Percentiles rank a stretch among this genome's conserved stretches.
Conservation (phyloP, 306 rosid species). For the Leucaena leucocephala region DNA sequence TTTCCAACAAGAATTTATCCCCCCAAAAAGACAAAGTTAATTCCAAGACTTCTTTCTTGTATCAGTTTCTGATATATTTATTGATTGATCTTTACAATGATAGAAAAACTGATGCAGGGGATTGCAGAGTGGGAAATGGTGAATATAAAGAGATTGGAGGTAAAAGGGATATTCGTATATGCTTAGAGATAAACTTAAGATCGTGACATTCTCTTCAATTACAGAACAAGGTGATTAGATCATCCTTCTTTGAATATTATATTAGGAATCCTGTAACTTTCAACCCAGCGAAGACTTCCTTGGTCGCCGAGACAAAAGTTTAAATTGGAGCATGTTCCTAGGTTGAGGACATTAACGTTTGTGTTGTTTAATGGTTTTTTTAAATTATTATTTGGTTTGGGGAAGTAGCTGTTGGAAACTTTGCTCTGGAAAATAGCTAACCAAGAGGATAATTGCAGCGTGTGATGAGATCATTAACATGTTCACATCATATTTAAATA, state of each 20-base stretch:
- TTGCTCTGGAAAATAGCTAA: too few relatives aligned
- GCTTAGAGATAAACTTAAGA: slow-evolving; percentile 30
- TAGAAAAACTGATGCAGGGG: slow-evolving; percentile 2
- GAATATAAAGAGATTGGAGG: slow-evolving; percentile 19
- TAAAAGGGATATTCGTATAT: slow-evolving; percentile 59
- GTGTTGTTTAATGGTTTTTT: too few relatives aligned
- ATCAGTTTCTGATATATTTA: slow-evolving; percentile 6
- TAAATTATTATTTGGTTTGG: too few relatives aligned
- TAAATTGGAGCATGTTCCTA: slow-evolving; percentile 10
- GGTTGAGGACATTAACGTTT: background rate
- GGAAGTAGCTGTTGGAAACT: too few relatives aligned
- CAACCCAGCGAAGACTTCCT: slow-evolving; percentile 20
- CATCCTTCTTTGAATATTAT: slow-evolving; percentile 34
- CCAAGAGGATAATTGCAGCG: too few relatives aligned
- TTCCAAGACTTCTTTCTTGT: too few relatives aligned
- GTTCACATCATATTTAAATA: too few relatives aligned
- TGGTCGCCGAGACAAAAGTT: background rate
- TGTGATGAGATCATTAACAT: too few relatives aligned
- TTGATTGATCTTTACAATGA: background rate
- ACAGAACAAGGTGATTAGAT: slow-evolving; percentile 23
- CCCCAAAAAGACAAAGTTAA: too few relatives aligned
- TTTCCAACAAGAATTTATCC: background rate
- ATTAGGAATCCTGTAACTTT: slow-evolving; percentile 28
- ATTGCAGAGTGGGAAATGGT: slow-evolving; percentile 31
- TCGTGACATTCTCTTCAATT: slow-evolving; percentile 19